phyloP scores from a whole-genome alignment of 371 early-diverging fungal species.

The Mucor plumbeus region DNA sequence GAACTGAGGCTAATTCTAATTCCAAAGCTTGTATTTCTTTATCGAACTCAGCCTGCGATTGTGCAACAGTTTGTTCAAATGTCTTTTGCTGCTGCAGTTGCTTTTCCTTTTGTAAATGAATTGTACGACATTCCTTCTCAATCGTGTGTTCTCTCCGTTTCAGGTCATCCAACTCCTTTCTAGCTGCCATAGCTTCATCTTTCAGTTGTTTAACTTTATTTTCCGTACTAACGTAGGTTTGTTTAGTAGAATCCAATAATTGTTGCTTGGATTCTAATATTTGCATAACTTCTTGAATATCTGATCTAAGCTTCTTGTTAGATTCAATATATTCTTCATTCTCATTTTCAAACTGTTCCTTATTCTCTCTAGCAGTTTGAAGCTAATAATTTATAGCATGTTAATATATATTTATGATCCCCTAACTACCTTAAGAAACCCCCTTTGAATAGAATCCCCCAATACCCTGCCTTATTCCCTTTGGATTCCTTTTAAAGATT shows the following conservation, averaged over 20 bases:
- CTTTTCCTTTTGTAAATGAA: conserved; percentile 29
- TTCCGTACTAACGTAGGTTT: conserved; percentile 28
- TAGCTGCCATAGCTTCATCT: conserved; percentile 41
- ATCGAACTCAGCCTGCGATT: conserved; percentile 27
- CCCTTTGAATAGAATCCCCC: background rate
- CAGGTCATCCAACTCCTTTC: conserved; percentile 48
- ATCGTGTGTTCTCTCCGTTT: conserved; percentile 34
- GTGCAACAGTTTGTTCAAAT: conserved; percentile 33
- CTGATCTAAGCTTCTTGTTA: conserved; percentile 42
- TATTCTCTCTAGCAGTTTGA: conserved; percentile 30
- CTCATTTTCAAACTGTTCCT: conserved; percentile 33
- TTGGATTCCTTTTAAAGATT: background rate
- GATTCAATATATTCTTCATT: conserved; percentile 40
- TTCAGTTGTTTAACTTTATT: conserved; percentile 43
- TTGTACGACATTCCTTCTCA: conserved; percentile 32
- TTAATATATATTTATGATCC: background rate
- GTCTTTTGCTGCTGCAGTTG: conserved; percentile 28
- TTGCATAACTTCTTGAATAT: conserved; percentile 50
- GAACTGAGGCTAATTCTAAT: conserved; percentile 25
- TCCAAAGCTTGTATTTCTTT: conserved; percentile 27
- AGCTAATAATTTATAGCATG: conserved; percentile 24
- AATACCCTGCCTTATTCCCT: background rate
- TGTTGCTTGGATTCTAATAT: conserved; percentile 46
- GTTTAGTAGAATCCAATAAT: conserved; percentile 40
- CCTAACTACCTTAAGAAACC: background rate